A percentile compares a stretch with the other conserved stretches of the same genome.
phyloP scores from a whole-genome alignment of 352 stramenopile species.

The Pythium aquatile region DNA sequence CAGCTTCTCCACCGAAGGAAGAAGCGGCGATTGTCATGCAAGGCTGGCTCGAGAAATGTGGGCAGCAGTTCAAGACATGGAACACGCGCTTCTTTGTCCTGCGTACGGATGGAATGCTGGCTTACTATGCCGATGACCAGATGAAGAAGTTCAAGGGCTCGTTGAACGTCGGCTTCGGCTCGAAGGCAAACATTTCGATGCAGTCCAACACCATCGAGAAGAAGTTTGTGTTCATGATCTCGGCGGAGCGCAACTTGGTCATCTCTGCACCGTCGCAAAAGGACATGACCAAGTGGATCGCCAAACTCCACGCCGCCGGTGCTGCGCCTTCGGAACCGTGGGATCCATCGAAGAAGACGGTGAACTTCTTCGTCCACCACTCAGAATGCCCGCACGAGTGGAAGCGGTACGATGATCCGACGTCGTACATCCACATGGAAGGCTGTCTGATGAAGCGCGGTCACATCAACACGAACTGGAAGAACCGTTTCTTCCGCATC shows the following conservation, averaged over 20 bases:
- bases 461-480: slow-evolving; percentile 87
- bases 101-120: slow-evolving; percentile 73
- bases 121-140: slow-evolving; percentile 77
- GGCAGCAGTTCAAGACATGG: slow-evolving; percentile 89
- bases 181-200: slow-evolving; percentile 77
- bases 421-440: slow-evolving; percentile 87
- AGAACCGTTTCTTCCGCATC: slow-evolving; percentile 87
- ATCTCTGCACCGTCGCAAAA: slow-evolving; percentile 73
- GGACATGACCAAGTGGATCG: slow-evolving; percentile 85
- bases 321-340: slow-evolving; percentile 63
- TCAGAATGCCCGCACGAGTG: slow-evolving; percentile 75
- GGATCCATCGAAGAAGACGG: slow-evolving; percentile 77
- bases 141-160: slow-evolving; percentile 77
- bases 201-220: slow-evolving; percentile 83
- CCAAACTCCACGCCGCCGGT: slow-evolving; percentile 64
- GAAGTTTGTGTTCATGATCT: slow-evolving; percentile 80
- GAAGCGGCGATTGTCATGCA: slow-evolving; percentile 78
- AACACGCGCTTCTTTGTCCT: slow-evolving; percentile 89
- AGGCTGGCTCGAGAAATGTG: slow-evolving; percentile 87
- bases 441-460: slow-evolving; percentile 79
- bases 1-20: slow-evolving; percentile 34
- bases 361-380: slow-evolving; percentile 81
- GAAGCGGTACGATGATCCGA: slow-evolving; percentile 84
- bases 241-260: slow-evolving; percentile 76
- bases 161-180: slow-evolving; percentile 68